Conservation (phyloP, 345 rosid genomes). For the Salix udensis region DNA sequence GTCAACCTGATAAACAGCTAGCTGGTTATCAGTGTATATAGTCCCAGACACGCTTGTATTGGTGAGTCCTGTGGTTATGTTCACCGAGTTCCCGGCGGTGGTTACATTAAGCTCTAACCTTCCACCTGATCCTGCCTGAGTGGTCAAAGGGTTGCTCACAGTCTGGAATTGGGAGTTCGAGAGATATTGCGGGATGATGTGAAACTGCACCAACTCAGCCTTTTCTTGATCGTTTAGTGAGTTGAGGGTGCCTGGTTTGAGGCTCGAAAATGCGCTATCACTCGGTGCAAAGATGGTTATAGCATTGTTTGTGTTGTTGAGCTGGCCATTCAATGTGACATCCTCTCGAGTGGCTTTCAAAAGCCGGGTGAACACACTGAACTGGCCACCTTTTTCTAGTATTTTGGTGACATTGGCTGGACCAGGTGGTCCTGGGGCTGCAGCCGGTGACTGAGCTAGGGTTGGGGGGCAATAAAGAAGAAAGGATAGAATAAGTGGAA, state of each 20-base stretch:
- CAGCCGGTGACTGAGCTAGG: not conserved
- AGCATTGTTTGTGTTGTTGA: slow-evolving; percentile 39
- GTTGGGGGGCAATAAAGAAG: not conserved
- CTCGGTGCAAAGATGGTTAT: slow-evolving; percentile 35
- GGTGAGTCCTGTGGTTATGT: slow-evolving; percentile 34
- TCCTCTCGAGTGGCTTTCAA: slow-evolving; percentile 27
- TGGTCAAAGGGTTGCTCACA: slow-evolving; percentile 42
- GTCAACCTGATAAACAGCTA: not conserved
- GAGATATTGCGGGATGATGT: slow-evolving; percentile 28
- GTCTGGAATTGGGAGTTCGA: slow-evolving; percentile 36
- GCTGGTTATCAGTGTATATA: not conserved
- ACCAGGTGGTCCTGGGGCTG: slow-evolving; percentile 23
- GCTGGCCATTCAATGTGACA: slow-evolving; percentile 31
- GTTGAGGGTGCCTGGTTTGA: slow-evolving; percentile 41
- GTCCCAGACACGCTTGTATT: not conserved
- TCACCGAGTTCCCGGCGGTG: slow-evolving; percentile 30
- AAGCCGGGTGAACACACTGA: slow-evolving; percentile 29
- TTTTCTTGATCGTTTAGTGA: slow-evolving; percentile 31
- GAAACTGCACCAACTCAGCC: slow-evolving; percentile 38
- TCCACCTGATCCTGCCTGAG: slow-evolving; percentile 37
- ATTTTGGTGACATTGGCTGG: slow-evolving; percentile 33
- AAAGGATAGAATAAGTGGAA: not conserved
- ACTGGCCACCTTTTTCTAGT: slow-evolving; percentile 38
- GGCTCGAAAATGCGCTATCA: slow-evolving; percentile 34
- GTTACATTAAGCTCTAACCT: slow-evolving; percentile 26